Evolutionary conservation across 2,329 filamentous ascomycete genomes (phyloP), one percentile per base, ranked within the genome.

Genomic region (Xylariaceae sp.): DNA sequence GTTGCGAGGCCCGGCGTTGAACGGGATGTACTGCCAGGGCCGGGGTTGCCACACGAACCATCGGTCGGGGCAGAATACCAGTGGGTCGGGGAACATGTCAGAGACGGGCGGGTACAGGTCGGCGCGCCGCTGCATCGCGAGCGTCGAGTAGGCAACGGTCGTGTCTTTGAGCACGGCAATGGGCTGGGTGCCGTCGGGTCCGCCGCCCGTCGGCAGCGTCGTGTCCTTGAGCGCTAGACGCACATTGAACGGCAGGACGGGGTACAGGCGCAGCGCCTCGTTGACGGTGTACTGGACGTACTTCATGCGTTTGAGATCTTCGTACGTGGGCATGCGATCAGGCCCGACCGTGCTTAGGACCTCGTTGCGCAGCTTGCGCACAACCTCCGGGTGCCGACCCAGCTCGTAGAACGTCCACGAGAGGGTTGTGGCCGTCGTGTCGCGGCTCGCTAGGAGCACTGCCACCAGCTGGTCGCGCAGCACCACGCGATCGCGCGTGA

Each of bases 391-490:
- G 61, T 89, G 79, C 15, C 84, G 82, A 36, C 85, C 81, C 1
- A 96, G 78, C 70, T 96, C 89, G 70, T 94, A 95, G 55, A 96
- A 77, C 34, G 82, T 78, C 86, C 90, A 96, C 0, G 56, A 87
- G 0, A 96, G 78, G 0, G 88, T 90, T 15, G 79, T 82, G 29
- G 91, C 91, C 0, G 92, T 96, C 13, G 92, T 96, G 70, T 96
- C 92, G 37, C 88, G 81, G 12, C 89, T 91, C 1, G 92, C 92
- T 15, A 96, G 80, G 2, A 96, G 80, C 10, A 96, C 81, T 42
- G 87, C 85, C 15, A 94, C 80, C 45, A 96, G 76, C 70, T 96
- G 91, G 71, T 96, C 91, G 32, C 90, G 88, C 13, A 96, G 79
- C 3, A 90, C 80, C 50, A 78, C 80, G 52, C 77, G 76, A 65